Evolutionary conservation across 176 grass and related monocot species (phyloP).

Genomic region (Ampelocalamus luodianensis): DNA sequence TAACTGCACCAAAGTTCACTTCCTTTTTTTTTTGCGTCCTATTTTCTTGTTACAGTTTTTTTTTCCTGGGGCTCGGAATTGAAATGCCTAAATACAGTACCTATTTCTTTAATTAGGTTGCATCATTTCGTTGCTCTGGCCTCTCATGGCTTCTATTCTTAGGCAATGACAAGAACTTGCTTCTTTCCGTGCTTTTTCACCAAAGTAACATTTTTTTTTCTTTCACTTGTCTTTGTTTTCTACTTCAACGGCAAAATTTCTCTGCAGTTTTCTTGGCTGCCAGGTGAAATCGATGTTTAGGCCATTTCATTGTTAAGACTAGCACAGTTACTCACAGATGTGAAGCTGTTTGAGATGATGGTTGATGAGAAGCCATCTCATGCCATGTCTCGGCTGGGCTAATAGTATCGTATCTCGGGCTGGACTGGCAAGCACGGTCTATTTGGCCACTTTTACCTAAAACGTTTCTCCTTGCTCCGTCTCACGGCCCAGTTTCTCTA

Average conservation of each 20-base stretch:
- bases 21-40: neutral
- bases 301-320: neutral
- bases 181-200: neutral
- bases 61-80: neutral
- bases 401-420: no score
- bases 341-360: conserved; percentile 22
- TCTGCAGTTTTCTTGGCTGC: neutral
- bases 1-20: neutral
- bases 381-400: no score
- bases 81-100: conserved; percentile 31
- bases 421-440: no score
- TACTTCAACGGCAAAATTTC: neutral
- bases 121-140: neutral
- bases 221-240: neutral
- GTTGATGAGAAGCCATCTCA: no score
- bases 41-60: conserved; percentile 15
- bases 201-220: neutral
- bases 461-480: no score
- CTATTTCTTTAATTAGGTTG: conserved; percentile 33
- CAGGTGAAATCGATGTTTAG: neutral
- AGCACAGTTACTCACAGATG: neutral
- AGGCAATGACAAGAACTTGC: neutral
- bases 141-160: conserved; percentile 22
- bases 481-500: no score
- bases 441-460: no score